Percentiles rank a stretch among this genome's conserved stretches.
These are phyloP conservation scores for Yarrowia deformans DNA, from an alignment of 805 yeast genomes.

Conservation along the genomic window DNA sequence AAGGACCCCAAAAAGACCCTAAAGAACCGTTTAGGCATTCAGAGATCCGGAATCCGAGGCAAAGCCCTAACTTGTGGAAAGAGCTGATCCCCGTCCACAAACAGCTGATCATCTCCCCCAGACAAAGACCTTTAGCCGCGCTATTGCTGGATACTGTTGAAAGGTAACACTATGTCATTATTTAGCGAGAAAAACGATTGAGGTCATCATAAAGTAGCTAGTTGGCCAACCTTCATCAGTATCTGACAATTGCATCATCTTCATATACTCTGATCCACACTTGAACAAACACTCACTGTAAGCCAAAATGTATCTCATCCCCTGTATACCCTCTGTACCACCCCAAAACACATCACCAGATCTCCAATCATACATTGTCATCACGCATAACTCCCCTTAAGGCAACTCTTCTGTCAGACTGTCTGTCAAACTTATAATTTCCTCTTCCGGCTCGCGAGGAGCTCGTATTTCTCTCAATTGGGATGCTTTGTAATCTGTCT, in stretches of 20 bases:
- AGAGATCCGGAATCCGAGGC: background rate
- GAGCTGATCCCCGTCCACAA: too few relatives aligned
- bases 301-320: too few relatives aligned
- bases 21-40: too few relatives aligned
- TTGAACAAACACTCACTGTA: too few relatives aligned
- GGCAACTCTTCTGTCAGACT: background rate
- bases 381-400: background rate
- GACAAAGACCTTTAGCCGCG: background rate
- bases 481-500: too few relatives aligned
- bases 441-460: background rate
- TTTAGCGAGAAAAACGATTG: too few relatives aligned
- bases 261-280: too few relatives aligned
- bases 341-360: too few relatives aligned
- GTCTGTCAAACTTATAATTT: background rate
- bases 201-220: background rate
- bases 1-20: background rate
- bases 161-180: background rate
- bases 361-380: background rate
- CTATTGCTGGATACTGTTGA: background rate
- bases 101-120: background rate
- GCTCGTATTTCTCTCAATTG: background rate
- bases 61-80: slow-evolving; percentile 10
- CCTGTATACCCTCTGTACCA: too few relatives aligned
- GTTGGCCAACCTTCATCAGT: too few relatives aligned
- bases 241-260: too few relatives aligned